phyloP scores from a whole-genome alignment of 148 eudicot genomes.

The Polygonum aviculare region DNA sequence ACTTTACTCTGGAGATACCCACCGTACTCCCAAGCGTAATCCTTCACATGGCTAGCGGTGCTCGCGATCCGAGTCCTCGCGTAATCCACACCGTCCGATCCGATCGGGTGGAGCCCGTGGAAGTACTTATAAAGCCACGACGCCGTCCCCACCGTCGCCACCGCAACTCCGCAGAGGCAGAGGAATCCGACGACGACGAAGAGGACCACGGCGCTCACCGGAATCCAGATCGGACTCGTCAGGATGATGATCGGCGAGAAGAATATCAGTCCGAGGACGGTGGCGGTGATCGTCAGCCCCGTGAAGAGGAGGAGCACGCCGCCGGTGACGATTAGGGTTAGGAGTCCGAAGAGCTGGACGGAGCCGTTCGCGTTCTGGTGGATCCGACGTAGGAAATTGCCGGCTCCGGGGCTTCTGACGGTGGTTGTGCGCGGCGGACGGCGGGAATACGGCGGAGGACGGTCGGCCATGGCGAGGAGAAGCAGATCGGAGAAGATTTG shows the following conservation, averaged over 20 bases:
- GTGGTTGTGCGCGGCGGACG: constrained; percentile 16
- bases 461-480: constrained; percentile 19
- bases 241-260: constrained; percentile 55
- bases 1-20: constrained; percentile 70
- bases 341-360: constrained; percentile 50
- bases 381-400: constrained; percentile 35
- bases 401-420: constrained; percentile 13
- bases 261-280: constrained; percentile 41
- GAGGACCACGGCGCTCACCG: constrained; percentile 32
- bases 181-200: constrained; percentile 28
- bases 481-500: not conserved
- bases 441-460: constrained; percentile 5
- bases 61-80: constrained; percentile 56
- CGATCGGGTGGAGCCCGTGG: constrained; percentile 64
- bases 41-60: constrained; percentile 85
- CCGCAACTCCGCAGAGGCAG: constrained; percentile 35
- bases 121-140: constrained; percentile 72
- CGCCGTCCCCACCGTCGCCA: constrained; percentile 19
- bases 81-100: constrained; percentile 76
- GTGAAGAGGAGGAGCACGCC: constrained; percentile 51
- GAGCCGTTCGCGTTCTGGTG: constrained; percentile 46
- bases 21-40: constrained; percentile 86
- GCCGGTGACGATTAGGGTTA: constrained; percentile 45
- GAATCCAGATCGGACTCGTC: constrained; percentile 75
- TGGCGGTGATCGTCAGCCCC: constrained; percentile 46